Conservation (phyloP, 176 grass and related monocot genomes). For the Areca catechu region DNA sequence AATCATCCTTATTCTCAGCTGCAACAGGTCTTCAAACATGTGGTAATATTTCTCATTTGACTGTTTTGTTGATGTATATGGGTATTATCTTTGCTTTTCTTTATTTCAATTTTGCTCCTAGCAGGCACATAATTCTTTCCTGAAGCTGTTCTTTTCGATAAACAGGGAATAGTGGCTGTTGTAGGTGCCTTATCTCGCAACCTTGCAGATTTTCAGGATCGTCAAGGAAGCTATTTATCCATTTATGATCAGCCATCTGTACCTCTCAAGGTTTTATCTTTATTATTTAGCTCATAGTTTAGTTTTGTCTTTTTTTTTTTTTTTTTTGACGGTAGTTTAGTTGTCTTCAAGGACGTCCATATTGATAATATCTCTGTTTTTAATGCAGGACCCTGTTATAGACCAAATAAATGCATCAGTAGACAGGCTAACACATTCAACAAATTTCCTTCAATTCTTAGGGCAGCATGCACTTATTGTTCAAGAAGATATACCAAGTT, state of each 20-base stretch:
- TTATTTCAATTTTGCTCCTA: no score
- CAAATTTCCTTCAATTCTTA: slow-evolving; percentile 80
- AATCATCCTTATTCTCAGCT: slow-evolving; percentile 92
- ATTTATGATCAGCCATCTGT: slow-evolving; percentile 88
- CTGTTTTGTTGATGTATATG: slow-evolving; percentile 5
- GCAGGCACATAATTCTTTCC: no score
- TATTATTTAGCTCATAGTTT: no score
- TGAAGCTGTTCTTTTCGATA: slow-evolving; percentile 3
- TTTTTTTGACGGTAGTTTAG: no score
- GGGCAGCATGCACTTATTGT: slow-evolving; percentile 73
- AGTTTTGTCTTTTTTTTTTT: no score
- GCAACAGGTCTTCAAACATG: slow-evolving; percentile 93
- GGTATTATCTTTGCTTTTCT: no score
- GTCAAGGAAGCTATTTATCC: slow-evolving; percentile 54
- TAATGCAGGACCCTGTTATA: slow-evolving; percentile 75
- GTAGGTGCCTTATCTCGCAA: slow-evolving; percentile 84
- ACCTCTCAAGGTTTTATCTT: slow-evolving; percentile 42
- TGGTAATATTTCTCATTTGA: slow-evolving; percentile 36
- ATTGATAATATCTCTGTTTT: slow-evolving; percentile 3
- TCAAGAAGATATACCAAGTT: slow-evolving; percentile 33
- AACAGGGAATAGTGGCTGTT: slow-evolving; percentile 82
- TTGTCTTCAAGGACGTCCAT: no score
- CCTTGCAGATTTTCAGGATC: slow-evolving; percentile 68
- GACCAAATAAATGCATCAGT: slow-evolving; percentile 93
- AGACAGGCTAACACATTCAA: slow-evolving; percentile 66